Percentiles rank a stretch among this genome's conserved stretches.
These are phyloP conservation scores for Hypoxylon sp. DNA, from an alignment of 2,329 filamentous ascomycete species.

Conservation along the genomic window DNA sequence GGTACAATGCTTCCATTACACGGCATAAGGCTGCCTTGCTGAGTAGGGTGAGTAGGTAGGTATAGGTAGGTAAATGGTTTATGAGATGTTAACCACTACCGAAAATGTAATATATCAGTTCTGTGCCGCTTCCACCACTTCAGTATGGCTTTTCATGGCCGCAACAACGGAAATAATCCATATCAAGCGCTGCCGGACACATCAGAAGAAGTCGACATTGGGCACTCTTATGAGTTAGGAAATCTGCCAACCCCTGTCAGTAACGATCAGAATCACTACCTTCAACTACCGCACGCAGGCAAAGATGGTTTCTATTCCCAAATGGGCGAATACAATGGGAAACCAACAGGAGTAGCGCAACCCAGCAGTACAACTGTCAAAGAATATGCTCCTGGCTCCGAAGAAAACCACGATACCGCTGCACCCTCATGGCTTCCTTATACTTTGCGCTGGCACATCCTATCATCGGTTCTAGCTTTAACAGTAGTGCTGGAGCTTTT, in stretches of 20 bases:
- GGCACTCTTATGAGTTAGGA: slow-evolving; percentile 4
- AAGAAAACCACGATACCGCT: background rate
- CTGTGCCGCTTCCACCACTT: background rate
- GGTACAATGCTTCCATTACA: slow-evolving; percentile 6
- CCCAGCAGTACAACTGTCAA: background rate
- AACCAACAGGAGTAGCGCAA: background rate
- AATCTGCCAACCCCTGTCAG: background rate
- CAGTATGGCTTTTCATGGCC: background rate
- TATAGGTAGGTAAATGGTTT: no score
- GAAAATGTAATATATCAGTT: slow-evolving; percentile 2
- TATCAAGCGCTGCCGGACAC: slow-evolving; percentile 11
- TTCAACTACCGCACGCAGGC: slow-evolving; percentile 1
- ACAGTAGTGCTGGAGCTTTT: slow-evolving; percentile 27
- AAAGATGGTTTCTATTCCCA: slow-evolving; percentile 5
- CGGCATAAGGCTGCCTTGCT: slow-evolving; percentile 8
- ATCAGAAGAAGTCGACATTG: slow-evolving; percentile 11
- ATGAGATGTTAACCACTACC: background rate
- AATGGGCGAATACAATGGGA: background rate
- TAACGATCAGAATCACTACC: slow-evolving; percentile 1
- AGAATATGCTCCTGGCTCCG: slow-evolving; percentile 1
- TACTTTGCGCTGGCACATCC: slow-evolving; percentile 30
- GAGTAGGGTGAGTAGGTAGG: background rate
- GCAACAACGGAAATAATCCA: background rate
- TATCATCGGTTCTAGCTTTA: slow-evolving; percentile 23
- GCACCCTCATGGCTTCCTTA: slow-evolving; percentile 37